Conservation (phyloP, 495 filamentous ascomycete genomes). For the Sphaerosporella brunnea region DNA sequence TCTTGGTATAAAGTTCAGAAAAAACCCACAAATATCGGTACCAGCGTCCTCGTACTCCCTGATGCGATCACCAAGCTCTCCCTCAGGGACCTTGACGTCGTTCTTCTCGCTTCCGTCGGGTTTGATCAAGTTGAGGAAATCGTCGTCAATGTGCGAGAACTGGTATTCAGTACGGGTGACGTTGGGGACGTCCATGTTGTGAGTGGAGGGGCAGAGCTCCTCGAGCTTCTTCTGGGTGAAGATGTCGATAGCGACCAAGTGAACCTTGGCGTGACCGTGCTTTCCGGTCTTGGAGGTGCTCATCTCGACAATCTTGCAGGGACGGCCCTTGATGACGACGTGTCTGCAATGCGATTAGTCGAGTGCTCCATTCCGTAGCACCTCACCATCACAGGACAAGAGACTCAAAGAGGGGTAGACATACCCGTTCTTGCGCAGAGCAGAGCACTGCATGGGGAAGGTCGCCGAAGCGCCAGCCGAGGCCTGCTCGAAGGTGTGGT, state of each 20-base stretch:
- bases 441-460: slow-evolving; percentile 97
- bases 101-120: slow-evolving; percentile 70
- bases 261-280: slow-evolving; percentile 99
- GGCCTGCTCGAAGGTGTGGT: slow-evolving; percentile 77
- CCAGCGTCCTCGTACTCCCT: slow-evolving; percentile 43
- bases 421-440: slow-evolving; percentile 93
- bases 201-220: slow-evolving; percentile 97
- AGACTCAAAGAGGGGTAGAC: slow-evolving; percentile 4
- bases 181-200: slow-evolving; percentile 99
- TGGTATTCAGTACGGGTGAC: slow-evolving; percentile 80
- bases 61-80: slow-evolving; percentile 71
- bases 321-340: slow-evolving; percentile 93
- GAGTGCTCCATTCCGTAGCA: no score
- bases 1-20: not conserved
- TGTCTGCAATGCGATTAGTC: no score
- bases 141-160: slow-evolving; percentile 57
- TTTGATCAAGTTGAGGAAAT: slow-evolving; percentile 74
- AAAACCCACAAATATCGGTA: slow-evolving; percentile 66
- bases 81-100: slow-evolving; percentile 84
- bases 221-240: slow-evolving; percentile 99
- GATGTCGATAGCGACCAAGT: slow-evolving; percentile 92
- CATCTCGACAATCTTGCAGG: slow-evolving; percentile 99
- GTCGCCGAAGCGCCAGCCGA: slow-evolving; percentile 88
- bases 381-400: not conserved
- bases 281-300: slow-evolving; percentile 99